phyloP scores from a whole-genome alignment of 768 basidiomycete species.

The Kwoniella sp. region DNA sequence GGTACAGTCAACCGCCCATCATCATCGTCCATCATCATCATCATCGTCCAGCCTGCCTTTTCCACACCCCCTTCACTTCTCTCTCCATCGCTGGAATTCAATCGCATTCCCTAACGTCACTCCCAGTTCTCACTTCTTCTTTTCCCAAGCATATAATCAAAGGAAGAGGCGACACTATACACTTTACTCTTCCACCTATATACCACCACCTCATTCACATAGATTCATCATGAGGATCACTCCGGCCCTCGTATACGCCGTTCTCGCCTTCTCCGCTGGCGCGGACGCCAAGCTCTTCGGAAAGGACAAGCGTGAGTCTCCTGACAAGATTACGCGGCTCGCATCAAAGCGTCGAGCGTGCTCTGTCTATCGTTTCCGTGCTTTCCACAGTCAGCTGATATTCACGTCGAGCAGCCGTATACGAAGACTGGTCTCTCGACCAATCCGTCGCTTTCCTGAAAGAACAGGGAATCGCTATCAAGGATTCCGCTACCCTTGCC shows the following conservation, averaged over 20 bases:
- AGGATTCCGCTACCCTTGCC: conserved; percentile 51
- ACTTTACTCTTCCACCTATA: not conserved
- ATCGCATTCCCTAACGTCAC: too few relatives aligned
- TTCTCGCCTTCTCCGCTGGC: conserved; percentile 52
- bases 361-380: not conserved
- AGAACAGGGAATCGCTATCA: conserved; percentile 61
- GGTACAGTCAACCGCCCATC: too few relatives aligned
- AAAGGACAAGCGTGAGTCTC: conserved; percentile 51
- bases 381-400: not conserved
- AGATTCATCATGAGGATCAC: conserved; percentile 37
- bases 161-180: too few relatives aligned
- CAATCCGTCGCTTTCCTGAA: conserved; percentile 68
- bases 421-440: conserved; percentile 59
- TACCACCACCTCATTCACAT: too few relatives aligned
- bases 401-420: conserved; percentile 31
- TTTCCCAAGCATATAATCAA: too few relatives aligned
- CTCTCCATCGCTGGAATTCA: too few relatives aligned
- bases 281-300: conserved; percentile 43
- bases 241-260: conserved; percentile 49
- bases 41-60: too few relatives aligned
- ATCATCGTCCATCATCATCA: too few relatives aligned
- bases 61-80: too few relatives aligned
- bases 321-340: conserved; percentile 47
- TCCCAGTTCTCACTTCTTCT: too few relatives aligned
- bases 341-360: not conserved